Base-by-base conservation (phyloP, 2,329 filamentous ascomycete species). In the Thermochaetoides dissita region DNA sequence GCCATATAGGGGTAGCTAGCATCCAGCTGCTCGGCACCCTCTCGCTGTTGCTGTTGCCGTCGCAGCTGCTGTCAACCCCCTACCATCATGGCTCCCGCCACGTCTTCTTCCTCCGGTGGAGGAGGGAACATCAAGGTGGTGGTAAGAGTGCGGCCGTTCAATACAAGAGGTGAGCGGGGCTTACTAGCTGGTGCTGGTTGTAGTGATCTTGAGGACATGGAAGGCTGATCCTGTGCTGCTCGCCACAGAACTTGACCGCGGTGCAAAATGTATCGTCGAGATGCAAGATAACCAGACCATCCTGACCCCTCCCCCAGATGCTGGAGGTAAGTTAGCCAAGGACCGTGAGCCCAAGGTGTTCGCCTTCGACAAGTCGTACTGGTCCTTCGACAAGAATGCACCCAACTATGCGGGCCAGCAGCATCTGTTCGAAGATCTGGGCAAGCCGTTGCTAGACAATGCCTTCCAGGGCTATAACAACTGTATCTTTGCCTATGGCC, bases 91-190 rank as follows among this genome's bases (percentile, higher is more conserved):
- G 72, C 76, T 57, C 69, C 74, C 54, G 72, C 50, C 50, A 51
- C 47, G 37, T 40, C 45, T 37, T 24, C 17, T 5, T 49, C 53
- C 46, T 47, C 68, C 47, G 67, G 74, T 58, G 87, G 84, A 66
- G 88, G 91, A 60, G 89, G 91, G 60, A 98, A 98, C 61, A 98
- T 98, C 64, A 98, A 98, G 80, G 91, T 98, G 68, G 91, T 98
- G 71, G 91, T 98, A 70, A 79, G 91, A 68, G 81, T 84, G 55
- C 79, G 91, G 60, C 91, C 91, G 39, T 98, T 98, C 68, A 98
- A 98, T 64, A 79, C 78, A 58, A 79, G 88, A 89, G 86, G 87
- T 89, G 71, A 52, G 58, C 51, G 11, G 32, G 36, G 11, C 29
- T 11, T n/a, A 2, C 7, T 24, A 24, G 17, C 17, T 24, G 17